Percentiles rank a stretch among this genome's conserved stretches.
Conservation (phyloP, 2,329 filamentous ascomycete genomes). For the Neonectria hederae region DNA sequence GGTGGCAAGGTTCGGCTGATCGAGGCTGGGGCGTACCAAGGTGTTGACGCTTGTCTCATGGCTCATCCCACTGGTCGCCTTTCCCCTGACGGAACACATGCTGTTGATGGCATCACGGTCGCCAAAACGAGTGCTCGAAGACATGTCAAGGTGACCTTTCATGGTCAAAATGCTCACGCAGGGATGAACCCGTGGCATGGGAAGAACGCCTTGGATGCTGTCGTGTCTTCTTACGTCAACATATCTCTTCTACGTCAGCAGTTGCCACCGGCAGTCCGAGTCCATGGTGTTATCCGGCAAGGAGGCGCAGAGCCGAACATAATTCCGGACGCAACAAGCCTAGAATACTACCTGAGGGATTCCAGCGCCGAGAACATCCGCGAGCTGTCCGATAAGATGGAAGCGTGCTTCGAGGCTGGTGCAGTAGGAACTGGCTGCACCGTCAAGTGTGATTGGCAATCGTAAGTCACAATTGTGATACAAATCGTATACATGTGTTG, state of each 20-base stretch:
- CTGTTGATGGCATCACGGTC: conserved; percentile 46
- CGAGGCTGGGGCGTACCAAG: conserved; percentile 54
- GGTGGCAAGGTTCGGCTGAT: conserved; percentile 61
- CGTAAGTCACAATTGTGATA: conserved; percentile 10
- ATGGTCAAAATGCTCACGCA: conserved; percentile 65
- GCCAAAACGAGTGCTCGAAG: conserved; percentile 62
- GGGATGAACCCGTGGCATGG: conserved; percentile 67
- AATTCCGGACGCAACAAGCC: conserved; percentile 61
- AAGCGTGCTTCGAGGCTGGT: conserved; percentile 53
- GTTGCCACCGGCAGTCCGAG: conserved; percentile 59
- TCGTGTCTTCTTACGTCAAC: conserved; percentile 59
- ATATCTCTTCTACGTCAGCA: conserved; percentile 66
- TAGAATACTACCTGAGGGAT: conserved; percentile 45
- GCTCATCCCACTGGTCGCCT: conserved; percentile 38
- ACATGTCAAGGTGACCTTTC: conserved; percentile 60
- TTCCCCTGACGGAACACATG: not conserved
- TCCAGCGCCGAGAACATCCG: conserved; percentile 46
- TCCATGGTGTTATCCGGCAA: conserved; percentile 62
- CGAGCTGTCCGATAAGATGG: conserved; percentile 47
- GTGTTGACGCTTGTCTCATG: conserved; percentile 46
- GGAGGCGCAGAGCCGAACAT: conserved; percentile 65
- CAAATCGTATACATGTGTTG: too few relatives aligned
- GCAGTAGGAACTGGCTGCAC: conserved; percentile 57
- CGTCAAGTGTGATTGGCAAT: conserved; percentile 49
- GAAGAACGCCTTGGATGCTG: conserved; percentile 67